Conservation (phyloP, 176 grass and related monocot species). For the maize (Zea mays) region Zm-B73-REFERENCE-NAM-5.0 NC_050102.1:9697001-9697500, state of each 20-base stretch:
- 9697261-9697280: neutral
- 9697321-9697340: neutral
- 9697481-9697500: conserved; percentile 14
- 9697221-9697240: conserved; percentile 14
- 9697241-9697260: neutral
- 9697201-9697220: conserved; percentile 6
- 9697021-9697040: neutral
- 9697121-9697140: neutral
- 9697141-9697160: neutral
- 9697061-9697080: neutral
- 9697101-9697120: neutral
- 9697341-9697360: neutral
- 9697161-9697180: neutral
- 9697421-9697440: conserved; percentile 22
- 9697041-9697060: too few species aligned
- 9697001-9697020: neutral
- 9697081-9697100: neutral
- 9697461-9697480: conserved; percentile 28
- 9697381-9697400: conserved; percentile 23
- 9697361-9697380: conserved; percentile 4
- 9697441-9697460: conserved; percentile 18
- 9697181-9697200: conserved; percentile 1
- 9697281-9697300: conserved; percentile 9
- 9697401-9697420: neutral
- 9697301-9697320: neutral